Base-by-base conservation (phyloP, 2,329 filamentous ascomycete species). In the Fusarium sp. region DNA sequence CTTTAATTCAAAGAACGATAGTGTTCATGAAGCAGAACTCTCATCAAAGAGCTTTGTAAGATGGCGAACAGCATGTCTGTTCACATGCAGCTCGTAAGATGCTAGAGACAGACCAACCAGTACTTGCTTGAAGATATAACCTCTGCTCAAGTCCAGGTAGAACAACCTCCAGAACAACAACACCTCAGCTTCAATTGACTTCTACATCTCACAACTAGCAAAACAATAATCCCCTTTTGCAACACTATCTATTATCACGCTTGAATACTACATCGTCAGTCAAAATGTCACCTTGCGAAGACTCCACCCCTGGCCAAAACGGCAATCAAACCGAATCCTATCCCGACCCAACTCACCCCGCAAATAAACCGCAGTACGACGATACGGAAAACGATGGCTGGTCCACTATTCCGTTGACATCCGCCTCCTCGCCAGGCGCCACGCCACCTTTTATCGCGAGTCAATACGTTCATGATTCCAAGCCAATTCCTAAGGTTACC, bases 11-110 rank as follows among this genome's bases (percentile, higher is more conserved):
- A 30, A 30, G 6, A 16, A 16, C 9, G 4, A 5, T 15, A 3
- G 18, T 30, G 9, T 21, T 28, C 11, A 16, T 4, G 7, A 16
- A 1, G 6, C 2, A 47, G 19, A 5, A 4, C 6, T 30, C 6
- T 15, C 3, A 21, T n/a, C 10, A n/a, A 30, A 49, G 13, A 19
- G 9, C 28, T 32, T 49, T 32, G 5, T 12, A 16, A 16, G 3
- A n/a, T 9, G 6, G 28, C 4, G 15, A 32, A 32, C 28, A n/a
- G 13, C 5, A 32, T 18, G 15, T 9, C 5, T n/a, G 46, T 49
- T 49, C 5, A n/a, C 12, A 2, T 5, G 12, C 32, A 33, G 12
- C 32, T 33, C 32, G 6, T 28, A 28, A 28, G 25, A 28, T 28
- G 25, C 25, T 28, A 28, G 25, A 28, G 25, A 28, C 25, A 28